A percentile compares a stretch with the other conserved stretches of the same genome.
Evolutionary conservation across 2,329 filamentous ascomycete species (phyloP).

Genomic region (Cytospora piceicola): DNA sequence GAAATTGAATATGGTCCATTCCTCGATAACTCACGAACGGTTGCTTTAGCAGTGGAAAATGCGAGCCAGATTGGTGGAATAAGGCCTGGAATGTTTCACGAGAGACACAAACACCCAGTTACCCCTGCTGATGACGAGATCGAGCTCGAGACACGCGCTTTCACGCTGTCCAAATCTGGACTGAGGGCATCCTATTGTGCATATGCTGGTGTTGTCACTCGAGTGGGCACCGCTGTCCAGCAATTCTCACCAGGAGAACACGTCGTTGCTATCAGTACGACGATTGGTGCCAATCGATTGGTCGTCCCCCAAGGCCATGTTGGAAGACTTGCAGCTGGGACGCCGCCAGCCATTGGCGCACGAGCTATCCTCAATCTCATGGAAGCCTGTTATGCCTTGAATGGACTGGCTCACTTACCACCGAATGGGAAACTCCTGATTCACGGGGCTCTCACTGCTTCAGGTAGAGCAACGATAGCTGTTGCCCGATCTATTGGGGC

Average conservation of each 20-base stretch:
- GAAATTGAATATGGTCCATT: neutral
- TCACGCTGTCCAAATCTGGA: neutral
- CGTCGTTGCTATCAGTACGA: neutral
- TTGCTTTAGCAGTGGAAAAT: neutral
- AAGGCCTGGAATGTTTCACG: neutral
- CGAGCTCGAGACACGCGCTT: constrained; percentile 2
- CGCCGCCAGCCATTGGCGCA: neutral
- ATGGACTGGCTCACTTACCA: neutral
- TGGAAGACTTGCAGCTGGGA: neutral
- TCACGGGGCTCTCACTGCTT: constrained; percentile 4
- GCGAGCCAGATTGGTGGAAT: neutral
- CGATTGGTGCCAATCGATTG: neutral
- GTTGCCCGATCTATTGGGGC: neutral
- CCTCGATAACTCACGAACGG: neutral
- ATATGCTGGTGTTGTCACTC: constrained; percentile 1
- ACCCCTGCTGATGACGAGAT: constrained; percentile 1
- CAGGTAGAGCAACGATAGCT: neutral
- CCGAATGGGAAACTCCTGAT: neutral
- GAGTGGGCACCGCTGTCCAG: neutral
- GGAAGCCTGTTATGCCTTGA: neutral
- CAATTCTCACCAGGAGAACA: neutral
- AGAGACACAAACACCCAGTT: neutral
- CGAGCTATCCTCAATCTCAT: neutral
- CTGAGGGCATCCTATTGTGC: neutral
- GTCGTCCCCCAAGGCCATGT: neutral